Evolutionary conservation across 1,139 yeast species (phyloP).

Genomic region (Taiozyma sp.): DNA sequence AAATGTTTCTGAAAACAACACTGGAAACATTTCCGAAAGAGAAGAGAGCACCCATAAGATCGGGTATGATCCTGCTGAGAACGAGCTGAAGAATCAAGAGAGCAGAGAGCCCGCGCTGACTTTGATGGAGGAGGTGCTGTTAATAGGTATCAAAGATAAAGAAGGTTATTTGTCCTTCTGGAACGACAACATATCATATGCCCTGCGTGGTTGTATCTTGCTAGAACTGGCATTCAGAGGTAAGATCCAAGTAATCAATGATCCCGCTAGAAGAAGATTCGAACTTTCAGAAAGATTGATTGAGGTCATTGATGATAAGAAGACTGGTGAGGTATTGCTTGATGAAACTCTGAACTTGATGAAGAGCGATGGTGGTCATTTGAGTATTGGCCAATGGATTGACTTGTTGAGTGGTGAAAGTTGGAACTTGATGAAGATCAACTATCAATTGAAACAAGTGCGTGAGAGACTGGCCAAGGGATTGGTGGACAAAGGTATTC

Average conservation of each 20-base stretch:
- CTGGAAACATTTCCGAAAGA: constrained; percentile 10
- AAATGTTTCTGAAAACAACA: constrained; percentile 13
- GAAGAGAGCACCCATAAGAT: constrained; percentile 38
- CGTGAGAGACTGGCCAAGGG: constrained; percentile 97
- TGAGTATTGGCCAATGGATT: constrained; percentile 88
- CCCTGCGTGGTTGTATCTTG: constrained; percentile 88
- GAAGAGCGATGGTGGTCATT: constrained; percentile 75
- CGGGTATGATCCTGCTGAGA: constrained; percentile 74
- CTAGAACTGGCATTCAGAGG: constrained; percentile 91
- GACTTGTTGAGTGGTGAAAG: constrained; percentile 94
- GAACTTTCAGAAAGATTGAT: constrained; percentile 83
- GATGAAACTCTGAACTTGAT: constrained; percentile 92
- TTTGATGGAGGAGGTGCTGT: constrained; percentile 90
- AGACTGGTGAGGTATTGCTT: constrained; percentile 91
- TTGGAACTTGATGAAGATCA: constrained; percentile 93
- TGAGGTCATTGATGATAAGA: constrained; percentile 78
- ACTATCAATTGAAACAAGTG: constrained; percentile 93
- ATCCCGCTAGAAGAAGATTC: constrained; percentile 87
- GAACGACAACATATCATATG: constrained; percentile 97
- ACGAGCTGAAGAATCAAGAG: constrained; percentile 27
- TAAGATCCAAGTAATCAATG: constrained; percentile 82
- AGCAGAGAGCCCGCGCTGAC: constrained; percentile 65
- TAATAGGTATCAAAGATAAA: constrained; percentile 89
- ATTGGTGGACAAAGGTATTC: constrained; percentile 93
- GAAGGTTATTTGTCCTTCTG: constrained; percentile 96